These are phyloP conservation scores for Solanum hybrid DNA, from an alignment of 305 asterid genomes.

Conservation along the genomic window DNA sequence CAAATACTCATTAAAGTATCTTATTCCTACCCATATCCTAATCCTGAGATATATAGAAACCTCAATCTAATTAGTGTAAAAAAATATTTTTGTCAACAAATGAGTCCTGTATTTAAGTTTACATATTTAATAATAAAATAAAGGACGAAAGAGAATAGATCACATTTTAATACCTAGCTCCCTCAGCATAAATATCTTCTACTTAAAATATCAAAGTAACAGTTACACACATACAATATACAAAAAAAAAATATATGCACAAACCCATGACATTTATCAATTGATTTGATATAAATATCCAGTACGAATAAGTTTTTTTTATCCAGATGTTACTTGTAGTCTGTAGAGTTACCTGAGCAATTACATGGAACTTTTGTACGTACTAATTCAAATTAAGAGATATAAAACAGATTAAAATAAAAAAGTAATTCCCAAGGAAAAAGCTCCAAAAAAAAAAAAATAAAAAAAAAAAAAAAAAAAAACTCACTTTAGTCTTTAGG, in stretches of 20 bases:
- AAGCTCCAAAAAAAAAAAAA: background rate
- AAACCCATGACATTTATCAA: background rate
- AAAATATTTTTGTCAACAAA: background rate
- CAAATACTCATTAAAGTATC: background rate
- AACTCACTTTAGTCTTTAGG: background rate
- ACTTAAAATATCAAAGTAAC: background rate
- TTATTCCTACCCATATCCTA: background rate
- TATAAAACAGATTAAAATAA: background rate
- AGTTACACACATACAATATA: background rate
- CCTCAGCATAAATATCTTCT: background rate
- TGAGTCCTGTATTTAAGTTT: background rate
- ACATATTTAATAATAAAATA: background rate
- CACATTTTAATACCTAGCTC: background rate
- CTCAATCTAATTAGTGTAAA: background rate
- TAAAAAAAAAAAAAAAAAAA: no score
- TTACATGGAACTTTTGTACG: background rate
- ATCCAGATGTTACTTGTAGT: background rate
- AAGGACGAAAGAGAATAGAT: background rate
- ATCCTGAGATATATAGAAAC: background rate
- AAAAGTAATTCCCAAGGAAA: background rate
- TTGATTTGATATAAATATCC: background rate
- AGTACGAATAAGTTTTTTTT: background rate
- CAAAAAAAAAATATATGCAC: background rate
- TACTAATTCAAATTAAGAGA: background rate
- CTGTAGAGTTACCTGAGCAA: background rate